Evolutionary conservation across 805 yeast species (phyloP), one percentile per base, ranked within the genome.

Genomic region (Huiozyma naganishii): DNA sequence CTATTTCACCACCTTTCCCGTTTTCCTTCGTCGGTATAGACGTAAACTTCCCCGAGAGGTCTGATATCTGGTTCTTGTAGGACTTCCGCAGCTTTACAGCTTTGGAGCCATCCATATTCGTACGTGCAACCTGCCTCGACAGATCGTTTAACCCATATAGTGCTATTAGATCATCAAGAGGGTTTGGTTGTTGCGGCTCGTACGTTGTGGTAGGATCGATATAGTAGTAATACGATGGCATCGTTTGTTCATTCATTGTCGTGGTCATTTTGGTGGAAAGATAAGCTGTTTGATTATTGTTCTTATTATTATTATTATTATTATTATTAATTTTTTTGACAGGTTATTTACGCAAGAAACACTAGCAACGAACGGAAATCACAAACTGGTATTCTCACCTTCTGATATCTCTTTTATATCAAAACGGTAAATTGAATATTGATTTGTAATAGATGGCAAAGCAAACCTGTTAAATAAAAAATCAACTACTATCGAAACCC

Each of bases 71-170:
- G 50, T 89, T 88, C 62, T 92, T 92, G 66, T 92, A 92, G 0
- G 97, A 87, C 64, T 92, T 92, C 54, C 98, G 74, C 44, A 92
- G 73, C 65, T 92, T 92, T 34, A 88, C 88, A 43, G 95, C 96
- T 52, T 85, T 88, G 0, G 92, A 74, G 0, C 96, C 95, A 54
- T 83, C 94, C 2, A 87, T 80, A 54, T 85, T 88, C 8, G 81
- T 73, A 56, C 98, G 74, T 1, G 96, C 95, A 37, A 92, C 81
- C 4, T 95, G 80, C 43, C 75, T 70, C 1, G 95, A 84, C 10
- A 89, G 66, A 1, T 71, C 73, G 35, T 74, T 73, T 36, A 92
- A 64, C 1, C 79, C 80, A 53, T 87, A 92, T 11, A 83, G 61
- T 27, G 75, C 66, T 17, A 88, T 72, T 42, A 92, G 68, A 61